Conservation (phyloP, 2,329 filamentous ascomycete species). For the Polychaeton citri region DNA sequence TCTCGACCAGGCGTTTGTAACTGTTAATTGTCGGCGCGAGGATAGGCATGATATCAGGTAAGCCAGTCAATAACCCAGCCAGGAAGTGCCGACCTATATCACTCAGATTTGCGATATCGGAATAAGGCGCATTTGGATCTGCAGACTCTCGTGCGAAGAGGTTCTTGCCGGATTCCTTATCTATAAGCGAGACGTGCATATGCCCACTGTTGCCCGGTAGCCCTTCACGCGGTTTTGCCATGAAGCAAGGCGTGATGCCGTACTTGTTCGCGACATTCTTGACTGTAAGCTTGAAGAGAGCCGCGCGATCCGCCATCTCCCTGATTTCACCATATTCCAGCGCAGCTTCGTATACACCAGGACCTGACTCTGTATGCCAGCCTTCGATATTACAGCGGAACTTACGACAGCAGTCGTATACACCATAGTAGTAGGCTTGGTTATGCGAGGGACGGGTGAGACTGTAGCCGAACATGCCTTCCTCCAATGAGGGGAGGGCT, state of each 20-base stretch:
- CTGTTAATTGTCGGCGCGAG: slow-evolving; percentile 92
- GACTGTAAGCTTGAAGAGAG: slow-evolving; percentile 87
- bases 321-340: slow-evolving; percentile 80
- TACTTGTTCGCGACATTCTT: slow-evolving; percentile 79
- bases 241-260: slow-evolving; percentile 93
- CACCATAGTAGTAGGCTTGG: slow-evolving; percentile 80
- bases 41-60: slow-evolving; percentile 91
- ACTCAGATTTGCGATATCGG: slow-evolving; percentile 67
- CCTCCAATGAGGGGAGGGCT: slow-evolving; percentile 65
- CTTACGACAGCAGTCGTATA: slow-evolving; percentile 65
- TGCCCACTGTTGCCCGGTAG: slow-evolving; percentile 92
- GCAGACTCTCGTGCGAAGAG: slow-evolving; percentile 61
- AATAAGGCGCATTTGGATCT: slow-evolving; percentile 58
- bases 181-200: slow-evolving; percentile 83
- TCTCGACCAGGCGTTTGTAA: slow-evolving; percentile 95
- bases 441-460: slow-evolving; percentile 78
- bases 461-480: slow-evolving; percentile 94
- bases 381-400: slow-evolving; percentile 79
- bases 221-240: slow-evolving; percentile 89
- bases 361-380: slow-evolving; percentile 91
- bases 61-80: slow-evolving; percentile 73
- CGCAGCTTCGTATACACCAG: slow-evolving; percentile 89
- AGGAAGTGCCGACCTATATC: slow-evolving; percentile 88
- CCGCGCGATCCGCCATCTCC: slow-evolving; percentile 82
- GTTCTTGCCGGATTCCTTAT: slow-evolving; percentile 61